Conservation (phyloP, 129 eudicot genomes). For the Flaveria trinervia region DNA sequence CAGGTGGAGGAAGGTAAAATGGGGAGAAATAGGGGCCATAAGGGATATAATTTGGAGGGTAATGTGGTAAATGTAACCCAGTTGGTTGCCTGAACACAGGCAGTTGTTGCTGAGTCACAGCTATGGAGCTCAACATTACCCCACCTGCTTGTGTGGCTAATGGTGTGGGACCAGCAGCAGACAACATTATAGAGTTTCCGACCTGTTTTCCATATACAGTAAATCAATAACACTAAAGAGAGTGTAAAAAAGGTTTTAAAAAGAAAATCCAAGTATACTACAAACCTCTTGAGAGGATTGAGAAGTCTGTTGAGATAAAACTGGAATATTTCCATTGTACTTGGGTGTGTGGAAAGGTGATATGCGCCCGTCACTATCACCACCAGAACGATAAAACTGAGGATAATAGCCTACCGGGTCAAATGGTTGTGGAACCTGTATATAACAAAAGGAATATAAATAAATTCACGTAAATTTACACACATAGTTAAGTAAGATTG, state of each 20-base stretch:
- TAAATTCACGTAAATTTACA: neutral
- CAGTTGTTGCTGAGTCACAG: constrained; percentile 71
- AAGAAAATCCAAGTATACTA: neutral
- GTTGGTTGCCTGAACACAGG: constrained; percentile 83
- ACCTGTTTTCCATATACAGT: constrained; percentile 47
- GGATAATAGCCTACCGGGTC: constrained; percentile 80
- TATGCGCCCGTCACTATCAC: constrained; percentile 63
- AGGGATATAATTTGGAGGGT: constrained; percentile 72
- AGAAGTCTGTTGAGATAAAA: constrained; percentile 56
- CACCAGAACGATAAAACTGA: constrained; percentile 64
- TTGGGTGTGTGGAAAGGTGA: constrained; percentile 71
- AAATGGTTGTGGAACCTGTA: constrained; percentile 75
- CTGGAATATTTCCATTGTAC: constrained; percentile 57
- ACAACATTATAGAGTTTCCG: constrained; percentile 49
- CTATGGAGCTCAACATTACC: constrained; percentile 68
- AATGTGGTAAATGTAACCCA: constrained; percentile 80
- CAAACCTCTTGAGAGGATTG: constrained; percentile 81
- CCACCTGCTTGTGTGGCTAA: constrained; percentile 72
- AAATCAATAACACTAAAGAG: neutral
- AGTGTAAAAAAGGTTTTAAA: neutral
- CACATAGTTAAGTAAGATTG: neutral
- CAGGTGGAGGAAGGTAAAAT: constrained; percentile 65
- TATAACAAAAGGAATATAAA: constrained; percentile 13
- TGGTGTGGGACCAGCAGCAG: constrained; percentile 63
- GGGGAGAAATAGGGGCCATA: constrained; percentile 76